These are phyloP conservation scores for Achlya hypogyna DNA, from an alignment of 352 stramenopile species.

Conservation along the genomic window DNA sequence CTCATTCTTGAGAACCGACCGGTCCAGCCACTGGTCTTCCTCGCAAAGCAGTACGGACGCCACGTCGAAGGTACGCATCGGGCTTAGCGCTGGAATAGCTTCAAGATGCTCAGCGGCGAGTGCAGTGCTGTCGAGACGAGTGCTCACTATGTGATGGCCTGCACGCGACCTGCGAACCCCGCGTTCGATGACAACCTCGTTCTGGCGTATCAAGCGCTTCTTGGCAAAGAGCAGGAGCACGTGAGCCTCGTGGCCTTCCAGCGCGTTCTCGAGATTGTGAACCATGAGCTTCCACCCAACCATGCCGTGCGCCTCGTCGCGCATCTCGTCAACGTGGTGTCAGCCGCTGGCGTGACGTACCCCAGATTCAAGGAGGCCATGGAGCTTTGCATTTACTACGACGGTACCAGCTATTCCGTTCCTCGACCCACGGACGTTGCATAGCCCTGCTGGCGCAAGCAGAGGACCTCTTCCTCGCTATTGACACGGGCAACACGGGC, in stretches of 20 bases:
- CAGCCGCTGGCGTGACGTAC: neutral
- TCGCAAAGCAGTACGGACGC: conserved; percentile 7
- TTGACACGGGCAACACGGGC: neutral
- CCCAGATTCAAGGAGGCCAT: conserved; percentile 8
- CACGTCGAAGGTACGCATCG: neutral
- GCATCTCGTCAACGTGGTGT: neutral
- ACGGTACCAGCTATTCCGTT: neutral
- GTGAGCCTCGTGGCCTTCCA: neutral
- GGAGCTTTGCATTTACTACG: conserved; percentile 8
- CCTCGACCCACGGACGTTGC: neutral
- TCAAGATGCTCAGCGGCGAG: conserved; percentile 13
- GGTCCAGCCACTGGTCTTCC: conserved; percentile 1
- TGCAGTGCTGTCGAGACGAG: neutral
- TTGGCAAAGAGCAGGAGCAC: neutral
- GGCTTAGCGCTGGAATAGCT: neutral
- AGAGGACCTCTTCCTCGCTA: conserved; percentile 11
- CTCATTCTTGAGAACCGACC: conserved; percentile 4
- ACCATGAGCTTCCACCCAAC: neutral
- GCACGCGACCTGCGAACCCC: neutral
- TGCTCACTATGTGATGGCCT: conserved; percentile 7
- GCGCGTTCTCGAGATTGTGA: neutral
- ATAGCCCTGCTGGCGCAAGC: neutral
- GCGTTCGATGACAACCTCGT: conserved; percentile 16
- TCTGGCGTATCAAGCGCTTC: conserved; percentile 4
- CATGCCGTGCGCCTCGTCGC: neutral